These are phyloP conservation scores for Aspergillus sp. DNA, from an alignment of 2,329 filamentous ascomycete species.

Conservation along the genomic window DNA sequence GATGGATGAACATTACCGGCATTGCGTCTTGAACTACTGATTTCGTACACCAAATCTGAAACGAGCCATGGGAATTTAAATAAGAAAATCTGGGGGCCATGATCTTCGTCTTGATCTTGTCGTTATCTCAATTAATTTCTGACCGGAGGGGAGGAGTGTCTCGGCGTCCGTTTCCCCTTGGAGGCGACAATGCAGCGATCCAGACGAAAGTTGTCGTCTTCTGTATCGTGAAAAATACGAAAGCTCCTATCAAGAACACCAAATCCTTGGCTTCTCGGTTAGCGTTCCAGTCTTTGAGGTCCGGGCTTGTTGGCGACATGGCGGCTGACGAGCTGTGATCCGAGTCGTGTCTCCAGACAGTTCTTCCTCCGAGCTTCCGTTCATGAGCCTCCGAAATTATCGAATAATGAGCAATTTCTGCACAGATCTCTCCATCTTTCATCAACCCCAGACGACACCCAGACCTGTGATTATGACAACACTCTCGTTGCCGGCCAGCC, in stretches of 20 bases:
- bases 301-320: conserved; percentile 3
- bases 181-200: not conserved
- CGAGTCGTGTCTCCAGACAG: not conserved
- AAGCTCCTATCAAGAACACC: not conserved
- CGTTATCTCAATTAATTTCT: not conserved
- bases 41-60: not conserved
- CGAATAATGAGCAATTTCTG: not conserved
- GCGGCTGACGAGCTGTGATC: conserved; percentile 3
- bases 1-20: not conserved
- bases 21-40: not conserved
- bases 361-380: not conserved
- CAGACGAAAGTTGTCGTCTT: not conserved
- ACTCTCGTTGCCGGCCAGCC: not conserved
- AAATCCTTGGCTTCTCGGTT: not conserved
- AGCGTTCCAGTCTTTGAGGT: conserved; percentile 8
- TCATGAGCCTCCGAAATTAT: not conserved
- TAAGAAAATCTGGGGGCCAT: not conserved
- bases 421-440: not conserved
- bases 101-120: not conserved
- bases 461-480: not conserved
- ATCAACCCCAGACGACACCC: not conserved
- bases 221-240: not conserved
- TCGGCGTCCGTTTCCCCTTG: not conserved
- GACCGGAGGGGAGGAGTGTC: not conserved
- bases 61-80: not conserved